phyloP scores from a whole-genome alignment of 2,329 filamentous ascomycete species.

The Didymella pinodella region DNA sequence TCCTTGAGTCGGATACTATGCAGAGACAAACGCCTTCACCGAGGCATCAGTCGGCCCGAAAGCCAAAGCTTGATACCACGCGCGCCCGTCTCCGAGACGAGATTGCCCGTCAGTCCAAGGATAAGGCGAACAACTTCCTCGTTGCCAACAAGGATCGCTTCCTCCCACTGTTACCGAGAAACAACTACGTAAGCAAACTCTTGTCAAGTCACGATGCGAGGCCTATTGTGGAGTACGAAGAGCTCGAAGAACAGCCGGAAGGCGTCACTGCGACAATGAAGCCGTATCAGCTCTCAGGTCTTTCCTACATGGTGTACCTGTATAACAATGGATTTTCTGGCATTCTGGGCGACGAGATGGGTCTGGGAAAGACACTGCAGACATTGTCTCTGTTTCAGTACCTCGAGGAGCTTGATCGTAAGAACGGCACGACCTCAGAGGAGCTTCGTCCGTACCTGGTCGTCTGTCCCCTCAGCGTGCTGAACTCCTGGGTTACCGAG shows the following conservation, averaged over 20 bases:
- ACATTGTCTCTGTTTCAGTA: conserved; percentile 97
- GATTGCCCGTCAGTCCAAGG: conserved; percentile 53
- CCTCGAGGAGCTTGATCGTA: conserved; percentile 87
- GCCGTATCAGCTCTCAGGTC: conserved; percentile 95
- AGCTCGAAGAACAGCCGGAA: conserved; percentile 54
- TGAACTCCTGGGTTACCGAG: conserved; percentile 97
- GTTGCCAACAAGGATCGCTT: conserved; percentile 57
- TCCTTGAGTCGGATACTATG: conserved; percentile 44
- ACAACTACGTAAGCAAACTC: conserved; percentile 56
- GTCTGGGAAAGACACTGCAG: conserved; percentile 98
- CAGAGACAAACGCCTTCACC: conserved; percentile 18
- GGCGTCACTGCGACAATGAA: conserved; percentile 70
- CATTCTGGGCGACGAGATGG: conserved; percentile 98
- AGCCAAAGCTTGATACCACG: conserved; percentile 48
- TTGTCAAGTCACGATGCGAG: conserved; percentile 27
- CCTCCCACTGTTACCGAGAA: conserved; percentile 55
- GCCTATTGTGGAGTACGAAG: conserved; percentile 51
- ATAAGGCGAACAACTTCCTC: conserved; percentile 57
- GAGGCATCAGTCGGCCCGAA: conserved; percentile 21
- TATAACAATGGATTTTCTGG: conserved; percentile 99
- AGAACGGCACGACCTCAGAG: conserved; percentile 46
- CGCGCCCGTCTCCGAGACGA: conserved; percentile 52
- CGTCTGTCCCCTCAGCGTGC: conserved; percentile 92
- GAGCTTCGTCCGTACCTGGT: conserved; percentile 93
- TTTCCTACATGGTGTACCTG: conserved; percentile 98